Evolutionary conservation across 768 basidiomycete species (phyloP).

Genomic region (Polyporus arcularius): DNA sequence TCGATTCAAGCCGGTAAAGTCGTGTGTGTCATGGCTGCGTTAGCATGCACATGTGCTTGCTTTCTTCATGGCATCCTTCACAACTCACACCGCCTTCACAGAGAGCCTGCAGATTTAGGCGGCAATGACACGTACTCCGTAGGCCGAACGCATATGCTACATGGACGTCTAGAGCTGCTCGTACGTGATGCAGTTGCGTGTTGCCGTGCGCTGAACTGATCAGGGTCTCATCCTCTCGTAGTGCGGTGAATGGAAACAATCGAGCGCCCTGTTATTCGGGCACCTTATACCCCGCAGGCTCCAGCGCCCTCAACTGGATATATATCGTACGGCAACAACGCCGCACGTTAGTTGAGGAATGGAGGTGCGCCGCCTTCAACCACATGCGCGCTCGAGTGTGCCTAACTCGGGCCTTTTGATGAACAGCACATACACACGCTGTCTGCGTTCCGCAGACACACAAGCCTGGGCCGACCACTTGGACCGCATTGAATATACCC

Average conservation of each 20-base stretch:
- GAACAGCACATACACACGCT: too few relatives aligned
- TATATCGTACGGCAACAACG: not conserved
- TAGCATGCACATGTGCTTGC: too few relatives aligned
- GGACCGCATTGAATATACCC: too few relatives aligned
- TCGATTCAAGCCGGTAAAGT: too few relatives aligned
- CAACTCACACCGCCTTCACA: too few relatives aligned
- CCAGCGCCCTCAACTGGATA: not conserved
- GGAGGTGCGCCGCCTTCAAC: not conserved
- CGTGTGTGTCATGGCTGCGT: too few relatives aligned
- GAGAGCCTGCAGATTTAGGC: too few relatives aligned
- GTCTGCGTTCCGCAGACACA: too few relatives aligned
- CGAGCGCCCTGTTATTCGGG: constrained; percentile 9
- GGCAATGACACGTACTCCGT: too few relatives aligned
- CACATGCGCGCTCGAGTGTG: not conserved
- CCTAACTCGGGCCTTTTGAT: not conserved
- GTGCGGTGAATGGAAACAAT: not conserved
- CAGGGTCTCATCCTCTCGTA: not conserved
- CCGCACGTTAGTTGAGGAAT: not conserved
- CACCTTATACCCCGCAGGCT: not conserved
- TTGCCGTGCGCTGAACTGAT: too few relatives aligned
- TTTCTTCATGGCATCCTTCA: too few relatives aligned
- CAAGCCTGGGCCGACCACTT: too few relatives aligned
- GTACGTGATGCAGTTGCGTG: not conserved
- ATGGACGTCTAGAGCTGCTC: not conserved
- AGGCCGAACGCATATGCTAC: not conserved